Conservation (phyloP, 331 rosid species). For the Dryas integrifolia region DNA sequence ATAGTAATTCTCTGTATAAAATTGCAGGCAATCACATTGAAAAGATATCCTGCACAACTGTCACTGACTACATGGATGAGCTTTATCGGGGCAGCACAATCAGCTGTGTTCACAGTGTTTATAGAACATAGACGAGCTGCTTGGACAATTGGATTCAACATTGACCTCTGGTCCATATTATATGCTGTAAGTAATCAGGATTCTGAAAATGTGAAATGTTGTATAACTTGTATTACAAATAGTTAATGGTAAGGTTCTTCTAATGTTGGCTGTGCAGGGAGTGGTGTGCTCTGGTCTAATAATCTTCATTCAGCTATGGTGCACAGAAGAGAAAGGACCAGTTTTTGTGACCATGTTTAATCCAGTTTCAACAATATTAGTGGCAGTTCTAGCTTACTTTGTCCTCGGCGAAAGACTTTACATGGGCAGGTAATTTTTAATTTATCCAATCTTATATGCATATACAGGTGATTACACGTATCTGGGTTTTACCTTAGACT, state of each 20-base stretch:
- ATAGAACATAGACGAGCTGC: constrained; percentile 47
- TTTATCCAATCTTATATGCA: background rate
- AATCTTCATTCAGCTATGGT: constrained; percentile 65
- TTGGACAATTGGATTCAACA: constrained; percentile 57
- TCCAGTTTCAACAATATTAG: constrained; percentile 60
- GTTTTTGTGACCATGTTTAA: constrained; percentile 78
- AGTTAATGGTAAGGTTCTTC: background rate
- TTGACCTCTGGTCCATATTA: constrained; percentile 62
- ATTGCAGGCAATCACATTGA: constrained; percentile 61
- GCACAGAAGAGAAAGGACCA: constrained; percentile 71
- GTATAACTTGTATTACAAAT: too few relatives aligned
- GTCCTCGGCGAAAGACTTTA: constrained; percentile 67
- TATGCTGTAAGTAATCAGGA: constrained; percentile 56
- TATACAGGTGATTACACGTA: background rate
- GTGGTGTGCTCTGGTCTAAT: constrained; percentile 50
- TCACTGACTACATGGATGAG: constrained; percentile 79
- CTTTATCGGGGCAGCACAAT: constrained; percentile 68
- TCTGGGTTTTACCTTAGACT: background rate
- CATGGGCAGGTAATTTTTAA: constrained; percentile 57
- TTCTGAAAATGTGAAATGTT: background rate
- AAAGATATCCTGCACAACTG: constrained; percentile 73
- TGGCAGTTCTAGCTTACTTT: constrained; percentile 63
- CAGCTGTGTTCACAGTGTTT: constrained; percentile 54
- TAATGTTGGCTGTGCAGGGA: constrained; percentile 48
- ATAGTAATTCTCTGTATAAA: background rate